phyloP scores from a whole-genome alignment of 2,329 filamentous ascomycete genomes.

The Elsinoe batatas region DNA sequence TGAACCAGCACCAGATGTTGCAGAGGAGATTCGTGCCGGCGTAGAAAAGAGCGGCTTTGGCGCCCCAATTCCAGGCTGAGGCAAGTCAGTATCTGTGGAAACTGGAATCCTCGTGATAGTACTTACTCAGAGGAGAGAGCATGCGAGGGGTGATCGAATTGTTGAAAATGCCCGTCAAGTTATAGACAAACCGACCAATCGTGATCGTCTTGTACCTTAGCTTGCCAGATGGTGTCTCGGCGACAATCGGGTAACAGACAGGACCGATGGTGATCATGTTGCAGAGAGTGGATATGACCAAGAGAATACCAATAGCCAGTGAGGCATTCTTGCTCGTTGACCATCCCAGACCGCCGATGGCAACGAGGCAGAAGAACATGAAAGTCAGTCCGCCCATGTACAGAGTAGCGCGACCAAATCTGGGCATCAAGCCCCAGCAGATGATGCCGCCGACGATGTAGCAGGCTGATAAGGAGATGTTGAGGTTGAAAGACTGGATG shows the following conservation, averaged over 20 bases:
- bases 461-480: slow-evolving; percentile 17
- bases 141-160: slow-evolving; percentile 4
- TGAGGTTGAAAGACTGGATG: slow-evolving; percentile 25
- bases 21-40: slow-evolving; percentile 23
- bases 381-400: slow-evolving; percentile 20
- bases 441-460: slow-evolving; percentile 10
- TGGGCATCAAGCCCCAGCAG: slow-evolving; percentile 20
- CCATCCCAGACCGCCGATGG: slow-evolving; percentile 9
- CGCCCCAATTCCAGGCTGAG: slow-evolving; percentile 25
- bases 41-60: slow-evolving; percentile 29
- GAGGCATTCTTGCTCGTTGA: background rate
- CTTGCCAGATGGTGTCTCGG: slow-evolving; percentile 14
- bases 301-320: slow-evolving; percentile 6
- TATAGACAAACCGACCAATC: slow-evolving; percentile 16
- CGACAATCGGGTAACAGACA: slow-evolving; percentile 16
- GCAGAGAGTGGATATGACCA: slow-evolving; percentile 14
- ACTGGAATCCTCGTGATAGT: slow-evolving; percentile 11
- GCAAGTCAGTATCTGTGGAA: slow-evolving; percentile 26
- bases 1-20: slow-evolving; percentile 25
- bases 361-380: slow-evolving; percentile 12
- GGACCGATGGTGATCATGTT: slow-evolving; percentile 24
- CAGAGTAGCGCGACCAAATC: slow-evolving; percentile 27
- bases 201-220: slow-evolving; percentile 15
- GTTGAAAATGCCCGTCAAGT: slow-evolving; percentile 14
- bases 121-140: background rate